phyloP scores from a whole-genome alignment of 495 filamentous ascomycete species.

The Xylaria sp. region DNA sequence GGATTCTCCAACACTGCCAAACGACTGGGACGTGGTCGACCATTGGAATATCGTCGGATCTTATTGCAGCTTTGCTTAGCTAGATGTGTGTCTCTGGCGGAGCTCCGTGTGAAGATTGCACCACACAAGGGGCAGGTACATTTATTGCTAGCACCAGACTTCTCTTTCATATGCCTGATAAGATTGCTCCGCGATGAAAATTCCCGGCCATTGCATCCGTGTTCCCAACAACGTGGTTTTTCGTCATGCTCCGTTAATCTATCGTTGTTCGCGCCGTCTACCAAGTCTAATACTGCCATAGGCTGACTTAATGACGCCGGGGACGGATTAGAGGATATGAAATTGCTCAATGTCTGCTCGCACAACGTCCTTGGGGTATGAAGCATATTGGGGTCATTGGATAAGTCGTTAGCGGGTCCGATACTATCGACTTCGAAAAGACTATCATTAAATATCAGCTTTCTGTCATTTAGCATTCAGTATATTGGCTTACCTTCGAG shows the following conservation, averaged over 20 bases:
- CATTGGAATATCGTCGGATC: constrained; percentile 42
- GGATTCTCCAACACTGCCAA: constrained; percentile 40
- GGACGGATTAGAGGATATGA: constrained; percentile 2
- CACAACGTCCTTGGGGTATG: background rate
- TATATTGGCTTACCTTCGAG: background rate
- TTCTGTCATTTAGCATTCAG: background rate
- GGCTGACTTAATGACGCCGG: constrained; percentile 7
- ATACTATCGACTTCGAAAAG: constrained; percentile 7
- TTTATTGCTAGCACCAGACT: constrained; percentile 84
- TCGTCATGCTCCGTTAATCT: constrained; percentile 24
- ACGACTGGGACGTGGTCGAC: constrained; percentile 40
- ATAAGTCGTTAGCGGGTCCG: background rate
- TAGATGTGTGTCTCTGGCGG: constrained; percentile 86
- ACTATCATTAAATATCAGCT: constrained; percentile 6
- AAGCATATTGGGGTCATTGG: constrained; percentile 5
- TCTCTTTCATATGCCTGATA: constrained; percentile 87
- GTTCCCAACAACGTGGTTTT: constrained; percentile 95
- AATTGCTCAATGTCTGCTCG: constrained; percentile 1
- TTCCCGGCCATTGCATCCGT: constrained; percentile 92
- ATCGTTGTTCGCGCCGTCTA: constrained; percentile 16
- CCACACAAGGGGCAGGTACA: constrained; percentile 85
- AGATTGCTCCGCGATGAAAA: constrained; percentile 96
- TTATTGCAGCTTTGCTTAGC: constrained; percentile 43
- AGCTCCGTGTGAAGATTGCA: constrained; percentile 89
- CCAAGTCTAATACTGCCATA: constrained; percentile 8